Evolutionary conservation across 805 yeast species (phyloP).

Genomic region (Wickerhamia fluorescens): DNA sequence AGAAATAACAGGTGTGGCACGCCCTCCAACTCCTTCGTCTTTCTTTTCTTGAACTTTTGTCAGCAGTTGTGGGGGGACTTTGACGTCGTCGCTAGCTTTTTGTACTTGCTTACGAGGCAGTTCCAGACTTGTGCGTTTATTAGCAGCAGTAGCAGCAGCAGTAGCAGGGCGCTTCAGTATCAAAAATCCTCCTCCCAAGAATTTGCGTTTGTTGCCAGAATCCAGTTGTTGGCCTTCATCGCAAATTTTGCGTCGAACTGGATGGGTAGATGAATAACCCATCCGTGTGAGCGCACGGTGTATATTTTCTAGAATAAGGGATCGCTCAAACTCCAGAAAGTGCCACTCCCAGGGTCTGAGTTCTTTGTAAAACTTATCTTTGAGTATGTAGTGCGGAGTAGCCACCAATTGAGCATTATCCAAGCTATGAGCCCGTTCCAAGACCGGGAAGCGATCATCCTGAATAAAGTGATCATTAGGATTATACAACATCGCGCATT

Average conservation of each 20-base stretch:
- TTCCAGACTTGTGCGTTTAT: too few species aligned
- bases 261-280: slow-evolving; percentile 38
- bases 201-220: slow-evolving; percentile 20
- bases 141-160: slow-evolving; percentile 5
- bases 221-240: slow-evolving; percentile 2
- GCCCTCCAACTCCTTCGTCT: too few species aligned
- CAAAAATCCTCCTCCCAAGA: slow-evolving; percentile 21
- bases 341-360: slow-evolving; percentile 33
- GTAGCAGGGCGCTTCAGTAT: slow-evolving; percentile 8
- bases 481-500: slow-evolving; percentile 21
- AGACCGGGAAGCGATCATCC: slow-evolving; percentile 18
- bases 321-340: slow-evolving; percentile 25
- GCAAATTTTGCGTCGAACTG: slow-evolving; percentile 29
- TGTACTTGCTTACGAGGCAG: too few species aligned
- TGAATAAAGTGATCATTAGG: slow-evolving; percentile 25
- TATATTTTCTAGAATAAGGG: slow-evolving; percentile 24
- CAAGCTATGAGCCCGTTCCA: slow-evolving; percentile 21
- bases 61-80: too few species aligned
- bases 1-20: slow-evolving; percentile 2
- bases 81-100: too few species aligned
- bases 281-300: slow-evolving; percentile 33
- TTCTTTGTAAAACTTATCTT: slow-evolving; percentile 36
- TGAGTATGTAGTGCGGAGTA: slow-evolving; percentile 17
- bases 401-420: slow-evolving; percentile 5
- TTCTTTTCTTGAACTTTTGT: too few species aligned